phyloP scores from a whole-genome alignment of 257 asterid species.

The Solanum piurae region DNA sequence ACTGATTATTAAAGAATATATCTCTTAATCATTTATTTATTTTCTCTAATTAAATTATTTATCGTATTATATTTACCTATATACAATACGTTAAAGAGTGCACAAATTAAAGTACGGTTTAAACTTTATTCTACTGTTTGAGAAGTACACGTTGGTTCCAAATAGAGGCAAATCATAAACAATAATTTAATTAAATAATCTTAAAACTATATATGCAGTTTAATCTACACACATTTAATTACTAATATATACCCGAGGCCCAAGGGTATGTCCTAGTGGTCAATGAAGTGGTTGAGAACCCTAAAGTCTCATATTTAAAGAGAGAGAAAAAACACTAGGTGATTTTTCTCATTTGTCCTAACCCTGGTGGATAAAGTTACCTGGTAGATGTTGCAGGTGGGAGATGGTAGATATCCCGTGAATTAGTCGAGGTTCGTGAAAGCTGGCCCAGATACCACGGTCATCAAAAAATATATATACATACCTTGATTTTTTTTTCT shows the following conservation, averaged over 20 bases:
- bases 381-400: no score
- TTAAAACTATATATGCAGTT: background rate
- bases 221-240: background rate
- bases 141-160: background rate
- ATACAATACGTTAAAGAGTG: background rate
- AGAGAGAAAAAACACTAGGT: no score
- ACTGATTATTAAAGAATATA: slow-evolving; percentile 1
- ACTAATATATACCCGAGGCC: background rate
- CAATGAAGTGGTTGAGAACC: no score
- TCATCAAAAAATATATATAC: no score
- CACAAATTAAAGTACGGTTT: background rate
- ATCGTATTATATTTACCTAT: background rate
- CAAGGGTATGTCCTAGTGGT: no score
- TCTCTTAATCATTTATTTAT: background rate
- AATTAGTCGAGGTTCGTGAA: no score
- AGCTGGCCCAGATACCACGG: no score
- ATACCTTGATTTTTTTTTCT: no score
- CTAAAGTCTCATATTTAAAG: no score
- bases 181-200: background rate
- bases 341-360: no score
- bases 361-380: no score
- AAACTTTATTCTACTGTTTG: background rate
- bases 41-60: background rate
- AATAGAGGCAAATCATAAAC: background rate
- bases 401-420: no score